Conservation (phyloP, 495 filamentous ascomycete genomes). For the Terfezia claveryi region DNA sequence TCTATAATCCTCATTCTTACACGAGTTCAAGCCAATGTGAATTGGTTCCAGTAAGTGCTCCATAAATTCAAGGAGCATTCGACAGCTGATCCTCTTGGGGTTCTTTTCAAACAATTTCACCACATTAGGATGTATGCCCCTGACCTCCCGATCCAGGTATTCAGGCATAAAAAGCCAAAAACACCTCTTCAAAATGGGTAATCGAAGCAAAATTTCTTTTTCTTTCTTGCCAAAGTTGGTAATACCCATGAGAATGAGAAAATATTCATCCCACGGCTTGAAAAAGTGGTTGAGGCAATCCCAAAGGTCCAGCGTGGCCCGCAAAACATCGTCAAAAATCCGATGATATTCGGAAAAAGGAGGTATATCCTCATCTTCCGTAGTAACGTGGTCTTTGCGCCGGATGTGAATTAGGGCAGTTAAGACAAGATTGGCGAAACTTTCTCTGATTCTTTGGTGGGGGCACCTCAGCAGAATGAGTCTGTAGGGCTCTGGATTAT, state of each 20-base stretch:
- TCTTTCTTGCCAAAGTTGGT: constrained; percentile 22
- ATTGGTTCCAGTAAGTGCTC: neutral
- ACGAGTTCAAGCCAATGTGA: neutral
- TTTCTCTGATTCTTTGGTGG: constrained; percentile 36
- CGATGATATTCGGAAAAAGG: constrained; percentile 15
- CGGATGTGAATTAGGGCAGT: constrained; percentile 29
- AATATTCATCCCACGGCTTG: constrained; percentile 63
- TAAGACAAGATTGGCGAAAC: constrained; percentile 33
- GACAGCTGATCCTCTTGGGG: neutral
- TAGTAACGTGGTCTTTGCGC: constrained; percentile 22
- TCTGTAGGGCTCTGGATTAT: constrained; percentile 33
- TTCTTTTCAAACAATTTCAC: constrained; percentile 7
- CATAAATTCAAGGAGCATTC: neutral
- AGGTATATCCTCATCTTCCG: constrained; percentile 13
- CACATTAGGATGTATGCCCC: constrained; percentile 14
- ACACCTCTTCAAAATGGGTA: constrained; percentile 10
- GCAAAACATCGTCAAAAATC: constrained; percentile 34
- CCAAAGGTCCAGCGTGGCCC: constrained; percentile 31
- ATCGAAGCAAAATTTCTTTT: constrained; percentile 13
- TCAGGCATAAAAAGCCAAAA: constrained; percentile 14
- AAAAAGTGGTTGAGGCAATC: constrained; percentile 30
- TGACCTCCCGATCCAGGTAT: constrained; percentile 10
- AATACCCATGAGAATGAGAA: constrained; percentile 41
- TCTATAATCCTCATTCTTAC: constrained; percentile 15
- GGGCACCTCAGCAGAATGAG: constrained; percentile 46